Evolutionary conservation across 176 grass and related monocot genomes (phyloP).

Genomic region (Bromus sterilis): DNA sequence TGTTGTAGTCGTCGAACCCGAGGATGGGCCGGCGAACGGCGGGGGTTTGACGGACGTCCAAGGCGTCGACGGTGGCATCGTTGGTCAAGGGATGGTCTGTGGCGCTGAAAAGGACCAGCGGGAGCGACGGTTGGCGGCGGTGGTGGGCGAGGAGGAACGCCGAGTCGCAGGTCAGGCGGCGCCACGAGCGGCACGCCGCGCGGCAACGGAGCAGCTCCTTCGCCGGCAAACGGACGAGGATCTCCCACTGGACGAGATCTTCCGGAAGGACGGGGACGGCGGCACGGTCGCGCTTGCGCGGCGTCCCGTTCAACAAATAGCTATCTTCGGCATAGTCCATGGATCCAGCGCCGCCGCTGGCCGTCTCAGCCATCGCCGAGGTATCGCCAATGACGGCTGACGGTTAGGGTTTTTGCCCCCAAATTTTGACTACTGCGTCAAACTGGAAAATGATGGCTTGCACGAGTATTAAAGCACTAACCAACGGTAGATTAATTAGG

Average conservation of each 20-base stretch:
- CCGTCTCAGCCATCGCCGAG: neutral
- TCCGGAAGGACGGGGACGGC: neutral
- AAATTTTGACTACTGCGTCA: no score
- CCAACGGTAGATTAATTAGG: no score
- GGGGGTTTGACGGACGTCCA: neutral
- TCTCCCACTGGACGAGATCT: neutral
- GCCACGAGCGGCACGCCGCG: neutral
- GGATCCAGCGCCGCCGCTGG: neutral
- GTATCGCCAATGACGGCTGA: neutral
- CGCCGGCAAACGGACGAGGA: neutral
- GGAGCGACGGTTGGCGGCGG: neutral
- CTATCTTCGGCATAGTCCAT: neutral
- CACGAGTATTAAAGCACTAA: no score
- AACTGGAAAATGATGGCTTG: no score
- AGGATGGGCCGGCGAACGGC: neutral
- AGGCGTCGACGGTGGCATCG: neutral
- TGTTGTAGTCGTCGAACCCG: neutral
- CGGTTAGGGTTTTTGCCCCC: no score
- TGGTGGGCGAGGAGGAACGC: neutral
- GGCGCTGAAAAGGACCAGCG: neutral
- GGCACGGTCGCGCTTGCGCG: neutral
- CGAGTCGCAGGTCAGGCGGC: neutral
- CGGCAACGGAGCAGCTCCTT: constrained; percentile 2
- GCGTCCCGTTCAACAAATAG: neutral
- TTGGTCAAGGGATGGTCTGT: neutral